Percentiles rank a stretch among this genome's conserved stretches.
These are phyloP conservation scores for Corchorus olitorius DNA, from an alignment of 345 rosid species.

Conservation along the genomic window DNA sequence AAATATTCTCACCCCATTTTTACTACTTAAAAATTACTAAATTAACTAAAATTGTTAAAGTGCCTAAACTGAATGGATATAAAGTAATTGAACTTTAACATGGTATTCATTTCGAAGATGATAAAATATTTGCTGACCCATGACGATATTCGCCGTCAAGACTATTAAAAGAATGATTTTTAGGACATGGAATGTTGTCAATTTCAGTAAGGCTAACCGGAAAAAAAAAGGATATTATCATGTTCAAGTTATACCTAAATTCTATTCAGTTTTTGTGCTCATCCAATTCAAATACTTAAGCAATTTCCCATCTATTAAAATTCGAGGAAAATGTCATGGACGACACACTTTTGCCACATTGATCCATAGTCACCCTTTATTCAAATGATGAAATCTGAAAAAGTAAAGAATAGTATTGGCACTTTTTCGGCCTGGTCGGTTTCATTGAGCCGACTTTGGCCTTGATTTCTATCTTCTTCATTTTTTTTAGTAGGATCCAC, in stretches of 20 bases:
- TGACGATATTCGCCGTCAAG: no score
- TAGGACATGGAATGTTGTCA: neutral
- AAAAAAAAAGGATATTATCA: neutral
- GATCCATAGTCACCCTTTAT: neutral
- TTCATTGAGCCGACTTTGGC: neutral
- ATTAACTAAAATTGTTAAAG: no score
- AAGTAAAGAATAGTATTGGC: neutral
- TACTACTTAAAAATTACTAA: no score
- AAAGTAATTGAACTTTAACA: no score
- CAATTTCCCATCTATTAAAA: slow-evolving; percentile 1
- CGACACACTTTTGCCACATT: neutral
- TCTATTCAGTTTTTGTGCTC: neutral
- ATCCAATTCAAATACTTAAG: neutral
- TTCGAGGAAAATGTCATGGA: neutral
- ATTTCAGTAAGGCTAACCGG: neutral
- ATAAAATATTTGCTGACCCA: no score
- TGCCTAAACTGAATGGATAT: no score
- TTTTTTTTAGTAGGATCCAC: slow-evolving; percentile 3
- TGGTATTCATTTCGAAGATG: no score
- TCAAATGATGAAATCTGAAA: neutral
- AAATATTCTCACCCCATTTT: no score
- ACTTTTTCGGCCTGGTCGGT: neutral
- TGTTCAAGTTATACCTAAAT: neutral
- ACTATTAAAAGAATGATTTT: neutral
- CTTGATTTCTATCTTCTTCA: neutral